Base-by-base conservation (phyloP, 768 basidiomycete species). In the Phaffia australis region DNA sequence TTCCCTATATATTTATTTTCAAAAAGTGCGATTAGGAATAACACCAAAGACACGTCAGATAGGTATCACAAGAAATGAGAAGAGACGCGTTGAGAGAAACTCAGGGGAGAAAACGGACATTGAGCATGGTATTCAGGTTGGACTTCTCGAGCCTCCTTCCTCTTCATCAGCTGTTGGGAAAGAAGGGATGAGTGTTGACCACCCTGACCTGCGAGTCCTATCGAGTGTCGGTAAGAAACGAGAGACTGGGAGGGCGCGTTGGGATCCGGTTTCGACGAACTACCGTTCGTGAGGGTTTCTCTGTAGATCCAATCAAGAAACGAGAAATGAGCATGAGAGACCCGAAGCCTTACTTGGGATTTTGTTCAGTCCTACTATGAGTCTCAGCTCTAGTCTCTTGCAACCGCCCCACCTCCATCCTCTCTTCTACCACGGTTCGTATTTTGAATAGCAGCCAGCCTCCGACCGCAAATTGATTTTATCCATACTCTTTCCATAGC, bases 71-170 rank as follows among this genome's bases (percentile, higher is more conserved):
- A 56, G 55, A 16, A 55, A 23, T 7, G 29, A 15, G 35, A 35
- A 16, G 51, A 52, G 8, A 52, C 51, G 57, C 30, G 6, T 35
- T 4, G 30, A 42, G 27, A 30, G n/a, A 21, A 21, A 42, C 14
- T 27, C n/a, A 14, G 18, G 18, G 32, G 5, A n/a, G 25, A 27
- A 35, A n/a, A 72, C 75, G 64, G 29, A 76, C 76, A 98, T 70
- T 85, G 87, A 7, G 95, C 83, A 72, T 99, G 95, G 74, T 91
- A 98, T 16, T 87, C 88, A 8, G 95, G 95, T 76, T 97, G 95
- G 73, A 97, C 83, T 9, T 88, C 91, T 46, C 92, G 84, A 3
- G 87, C 88, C 42, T 92, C 92, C 78, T 97, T 97, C 78, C 94
- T 90, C 21, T 90, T 82, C 60, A 85, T 84, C 59, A 99, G 84